Evolutionary conservation across 345 rosid genomes (phyloP).

Genomic region (Pistacia atlantica): DNA sequence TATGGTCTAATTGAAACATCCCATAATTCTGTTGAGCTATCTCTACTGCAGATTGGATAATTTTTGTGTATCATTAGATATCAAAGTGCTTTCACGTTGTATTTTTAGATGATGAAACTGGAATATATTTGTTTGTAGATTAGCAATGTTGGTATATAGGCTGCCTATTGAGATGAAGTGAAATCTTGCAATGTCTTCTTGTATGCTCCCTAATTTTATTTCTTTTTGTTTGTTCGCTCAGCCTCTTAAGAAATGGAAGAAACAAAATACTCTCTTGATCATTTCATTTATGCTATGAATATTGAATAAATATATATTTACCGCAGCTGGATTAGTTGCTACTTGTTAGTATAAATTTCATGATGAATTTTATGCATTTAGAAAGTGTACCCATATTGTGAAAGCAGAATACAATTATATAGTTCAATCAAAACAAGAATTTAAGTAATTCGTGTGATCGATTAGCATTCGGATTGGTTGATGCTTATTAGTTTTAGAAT

Average conservation of each 20-base stretch:
- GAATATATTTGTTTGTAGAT: conserved; percentile 12
- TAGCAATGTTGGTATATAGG: conserved; percentile 1
- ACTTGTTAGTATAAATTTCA: no score
- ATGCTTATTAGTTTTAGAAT: neutral
- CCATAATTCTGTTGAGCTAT: neutral
- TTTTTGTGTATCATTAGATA: conserved; percentile 12
- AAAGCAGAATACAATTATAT: no score
- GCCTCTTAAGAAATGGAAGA: neutral
- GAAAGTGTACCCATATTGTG: neutral
- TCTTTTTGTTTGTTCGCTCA: neutral
- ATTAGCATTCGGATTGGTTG: neutral
- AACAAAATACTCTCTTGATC: neutral
- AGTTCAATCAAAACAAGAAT: neutral
- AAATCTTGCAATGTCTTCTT: neutral
- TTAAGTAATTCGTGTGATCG: neutral
- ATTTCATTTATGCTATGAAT: neutral
- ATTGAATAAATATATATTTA: no score
- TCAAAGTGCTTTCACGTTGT: neutral
- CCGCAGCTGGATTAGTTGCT: no score
- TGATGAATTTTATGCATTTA: neutral
- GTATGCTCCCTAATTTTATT: neutral
- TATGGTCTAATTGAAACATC: conserved; percentile 80
- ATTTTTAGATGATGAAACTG: conserved; percentile 10
- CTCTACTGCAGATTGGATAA: conserved; percentile 3
- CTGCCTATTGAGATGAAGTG: conserved; percentile 13